A percentile compares a stretch with the other conserved stretches of the same genome.
phyloP scores from a whole-genome alignment of 2,329 filamentous ascomycete species.

The Clonostachys solani region DNA sequence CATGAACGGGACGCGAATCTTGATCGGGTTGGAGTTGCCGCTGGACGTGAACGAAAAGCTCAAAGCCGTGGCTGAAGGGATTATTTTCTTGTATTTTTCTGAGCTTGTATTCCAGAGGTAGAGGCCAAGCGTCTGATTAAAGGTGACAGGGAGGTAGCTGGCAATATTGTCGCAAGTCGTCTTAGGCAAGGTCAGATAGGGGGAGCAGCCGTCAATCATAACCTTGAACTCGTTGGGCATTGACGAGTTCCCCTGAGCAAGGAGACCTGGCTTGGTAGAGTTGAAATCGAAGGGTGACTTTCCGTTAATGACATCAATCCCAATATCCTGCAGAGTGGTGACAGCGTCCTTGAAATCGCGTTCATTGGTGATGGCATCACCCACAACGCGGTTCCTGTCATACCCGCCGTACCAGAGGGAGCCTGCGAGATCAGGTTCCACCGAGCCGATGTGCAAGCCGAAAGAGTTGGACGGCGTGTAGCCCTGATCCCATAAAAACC shows the following conservation, averaged over 20 bases:
- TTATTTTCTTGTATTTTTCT: slow-evolving; percentile 24
- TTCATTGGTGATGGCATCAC: slow-evolving; percentile 16
- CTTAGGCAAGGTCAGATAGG: slow-evolving; percentile 32
- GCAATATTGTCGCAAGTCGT: slow-evolving; percentile 34
- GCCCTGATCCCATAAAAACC: slow-evolving; percentile 13
- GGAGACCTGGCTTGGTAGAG: slow-evolving; percentile 14
- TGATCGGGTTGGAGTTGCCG: slow-evolving; percentile 15
- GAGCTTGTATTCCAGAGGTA: slow-evolving; percentile 33
- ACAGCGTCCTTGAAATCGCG: slow-evolving; percentile 9
- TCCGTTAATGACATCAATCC: slow-evolving; percentile 31
- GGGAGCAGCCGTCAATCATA: slow-evolving; percentile 25
- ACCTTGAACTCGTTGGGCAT: slow-evolving; percentile 18
- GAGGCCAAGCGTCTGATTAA: slow-evolving; percentile 24
- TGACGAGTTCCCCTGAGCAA: slow-evolving; percentile 15
- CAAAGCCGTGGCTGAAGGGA: slow-evolving; percentile 32
- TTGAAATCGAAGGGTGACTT: slow-evolving; percentile 28
- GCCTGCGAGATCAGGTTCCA: slow-evolving; percentile 17
- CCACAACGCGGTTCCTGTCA: slow-evolving; percentile 30
- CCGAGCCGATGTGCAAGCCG: slow-evolving; percentile 35
- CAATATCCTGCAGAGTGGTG: slow-evolving; percentile 28
- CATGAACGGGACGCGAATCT: slow-evolving; percentile 14
- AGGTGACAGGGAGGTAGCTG: slow-evolving; percentile 26
- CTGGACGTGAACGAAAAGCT: slow-evolving; percentile 28
- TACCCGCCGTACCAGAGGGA: slow-evolving; percentile 34
- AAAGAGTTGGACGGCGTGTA: slow-evolving; percentile 31